Percentiles rank a stretch among this genome's conserved stretches.
Conservation (phyloP, 352 stramenopile species). For the Halophytophthora polymorphica region DNA sequence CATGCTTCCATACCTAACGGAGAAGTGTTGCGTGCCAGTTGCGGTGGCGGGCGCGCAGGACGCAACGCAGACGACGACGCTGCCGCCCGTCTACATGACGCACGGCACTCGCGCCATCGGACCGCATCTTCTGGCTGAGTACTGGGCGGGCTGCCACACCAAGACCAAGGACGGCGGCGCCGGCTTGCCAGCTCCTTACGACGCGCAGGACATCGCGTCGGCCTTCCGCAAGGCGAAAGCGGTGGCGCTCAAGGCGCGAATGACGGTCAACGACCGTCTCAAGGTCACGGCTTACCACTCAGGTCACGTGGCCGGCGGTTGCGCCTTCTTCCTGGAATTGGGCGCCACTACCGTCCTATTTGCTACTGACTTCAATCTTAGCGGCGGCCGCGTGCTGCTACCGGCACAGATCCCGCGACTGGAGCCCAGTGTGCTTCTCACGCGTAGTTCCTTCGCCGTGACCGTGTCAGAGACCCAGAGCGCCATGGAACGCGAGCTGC, state of each 20-base stretch:
- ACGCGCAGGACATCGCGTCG: slow-evolving; percentile 51
- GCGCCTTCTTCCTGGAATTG: slow-evolving; percentile 75
- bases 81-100: slow-evolving; percentile 65
- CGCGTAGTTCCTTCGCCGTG: slow-evolving; percentile 72
- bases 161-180: slow-evolving; percentile 49
- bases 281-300: slow-evolving; percentile 82
- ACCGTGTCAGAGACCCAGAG: slow-evolving; percentile 81
- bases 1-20: slow-evolving; percentile 70
- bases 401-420: slow-evolving; percentile 68
- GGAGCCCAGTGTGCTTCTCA: slow-evolving; percentile 56
- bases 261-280: slow-evolving; percentile 59
- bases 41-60: slow-evolving; percentile 11
- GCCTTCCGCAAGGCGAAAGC: slow-evolving; percentile 52
- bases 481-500: slow-evolving; percentile 76
- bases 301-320: slow-evolving; percentile 75
- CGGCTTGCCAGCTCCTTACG: slow-evolving; percentile 45
- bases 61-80: slow-evolving; percentile 16
- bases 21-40: slow-evolving; percentile 45
- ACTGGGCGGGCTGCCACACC: slow-evolving; percentile 56
- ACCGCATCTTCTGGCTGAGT: slow-evolving; percentile 67
- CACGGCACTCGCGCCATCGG: slow-evolving; percentile 72
- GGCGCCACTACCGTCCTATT: slow-evolving; percentile 67
- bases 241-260: slow-evolving; percentile 48
- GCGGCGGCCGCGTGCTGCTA: slow-evolving; percentile 63
- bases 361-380: slow-evolving; percentile 79